phyloP scores from a whole-genome alignment of 192 early-diverging fungal species.

The Rhizophagus sp. region DNA sequence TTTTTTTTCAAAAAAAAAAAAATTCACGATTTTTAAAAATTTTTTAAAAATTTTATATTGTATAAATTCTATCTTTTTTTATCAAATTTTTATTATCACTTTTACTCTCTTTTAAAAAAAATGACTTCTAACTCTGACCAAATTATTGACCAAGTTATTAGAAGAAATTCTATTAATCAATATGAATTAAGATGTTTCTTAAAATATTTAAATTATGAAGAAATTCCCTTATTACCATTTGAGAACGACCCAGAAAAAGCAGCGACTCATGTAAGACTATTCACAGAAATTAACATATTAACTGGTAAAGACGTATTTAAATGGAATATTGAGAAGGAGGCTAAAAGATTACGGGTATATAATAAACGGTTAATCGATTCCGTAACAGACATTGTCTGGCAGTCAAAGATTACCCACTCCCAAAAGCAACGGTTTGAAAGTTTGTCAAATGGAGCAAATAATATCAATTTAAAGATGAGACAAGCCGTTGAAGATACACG shows the following conservation, averaged over 20 bases:
- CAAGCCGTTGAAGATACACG: background rate
- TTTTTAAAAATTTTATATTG: too few species aligned
- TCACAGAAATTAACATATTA: background rate
- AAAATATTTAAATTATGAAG: too few species aligned
- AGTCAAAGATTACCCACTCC: background rate
- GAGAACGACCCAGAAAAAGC: background rate
- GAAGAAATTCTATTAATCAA: too few species aligned
- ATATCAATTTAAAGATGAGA: background rate
- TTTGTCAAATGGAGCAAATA: background rate
- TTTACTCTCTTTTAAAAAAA: too few species aligned
- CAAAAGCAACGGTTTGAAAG: background rate
- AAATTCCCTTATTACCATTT: too few species aligned
- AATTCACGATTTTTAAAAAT: too few species aligned
- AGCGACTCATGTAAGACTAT: background rate
- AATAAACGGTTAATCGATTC: background rate
- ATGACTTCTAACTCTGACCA: too few species aligned
- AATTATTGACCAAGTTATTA: too few species aligned
- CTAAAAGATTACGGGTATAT: background rate
- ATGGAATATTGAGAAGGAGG: background rate
- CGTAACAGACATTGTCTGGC: background rate
- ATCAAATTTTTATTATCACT: too few species aligned
- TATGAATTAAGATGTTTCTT: too few species aligned
- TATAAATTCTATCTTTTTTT: too few species aligned
- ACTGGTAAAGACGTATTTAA: background rate
- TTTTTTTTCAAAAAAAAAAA: too few species aligned